Evolutionary conservation across 176 grass and related monocot genomes (phyloP).

Genomic region (Ananas comosus): DNA sequence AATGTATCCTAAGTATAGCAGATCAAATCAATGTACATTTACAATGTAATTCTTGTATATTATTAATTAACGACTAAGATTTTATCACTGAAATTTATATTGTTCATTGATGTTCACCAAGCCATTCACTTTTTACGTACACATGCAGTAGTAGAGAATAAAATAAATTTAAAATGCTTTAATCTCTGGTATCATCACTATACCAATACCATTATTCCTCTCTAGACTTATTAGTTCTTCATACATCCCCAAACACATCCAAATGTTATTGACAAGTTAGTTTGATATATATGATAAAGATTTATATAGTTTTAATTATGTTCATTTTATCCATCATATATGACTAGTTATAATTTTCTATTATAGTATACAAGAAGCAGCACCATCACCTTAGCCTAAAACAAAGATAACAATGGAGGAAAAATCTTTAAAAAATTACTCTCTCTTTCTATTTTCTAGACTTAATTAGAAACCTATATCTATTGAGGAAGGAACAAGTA

Average conservation of each 20-base stretch:
- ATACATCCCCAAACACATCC: not conserved
- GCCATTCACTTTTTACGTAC: not conserved
- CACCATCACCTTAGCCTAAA: not conserved
- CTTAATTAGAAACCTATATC: not conserved
- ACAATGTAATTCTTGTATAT: not conserved
- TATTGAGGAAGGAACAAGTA: conserved; percentile 20
- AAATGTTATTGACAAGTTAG: too few relatives aligned
- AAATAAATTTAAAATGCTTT: too few relatives aligned
- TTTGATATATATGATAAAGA: too few relatives aligned
- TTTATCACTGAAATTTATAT: not conserved
- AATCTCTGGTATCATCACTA: too few relatives aligned
- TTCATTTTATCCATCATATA: too few relatives aligned
- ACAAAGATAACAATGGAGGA: not conserved
- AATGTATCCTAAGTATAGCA: not conserved
- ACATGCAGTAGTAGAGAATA: too few relatives aligned
- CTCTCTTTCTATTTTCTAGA: not conserved
- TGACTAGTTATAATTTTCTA: too few relatives aligned
- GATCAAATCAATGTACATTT: not conserved
- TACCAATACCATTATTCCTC: too few relatives aligned
- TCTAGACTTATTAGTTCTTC: not conserved
- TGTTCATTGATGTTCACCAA: not conserved
- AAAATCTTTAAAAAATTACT: not conserved
- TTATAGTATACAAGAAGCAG: not conserved
- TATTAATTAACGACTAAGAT: not conserved
- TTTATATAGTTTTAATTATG: too few relatives aligned